Percentiles rank a stretch among this genome's conserved stretches.
phyloP scores from a whole-genome alignment of 1,139 yeast genomes.

The Lodderomyces pseudojiufengensis region DNA sequence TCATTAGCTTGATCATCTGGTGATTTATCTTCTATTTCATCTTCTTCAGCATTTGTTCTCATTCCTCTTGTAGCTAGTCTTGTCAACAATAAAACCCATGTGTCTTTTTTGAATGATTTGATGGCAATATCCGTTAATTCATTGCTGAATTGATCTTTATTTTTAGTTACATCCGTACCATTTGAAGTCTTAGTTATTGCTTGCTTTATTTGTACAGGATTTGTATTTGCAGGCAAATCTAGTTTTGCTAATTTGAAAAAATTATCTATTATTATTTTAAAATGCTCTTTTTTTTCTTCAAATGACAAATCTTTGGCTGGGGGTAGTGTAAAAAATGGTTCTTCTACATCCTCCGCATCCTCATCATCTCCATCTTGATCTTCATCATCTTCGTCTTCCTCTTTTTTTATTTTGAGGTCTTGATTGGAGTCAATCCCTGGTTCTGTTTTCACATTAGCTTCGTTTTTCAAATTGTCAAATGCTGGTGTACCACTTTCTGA shows the following conservation, averaged over 20 bases:
- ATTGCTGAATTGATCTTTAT: conserved; percentile 17
- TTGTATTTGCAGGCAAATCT: neutral
- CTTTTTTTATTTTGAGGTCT: conserved; percentile 9
- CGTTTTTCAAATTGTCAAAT: conserved; percentile 4
- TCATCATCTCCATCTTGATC: conserved; percentile 27
- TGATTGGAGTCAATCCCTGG: too few relatives aligned
- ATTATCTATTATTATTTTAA: conserved; percentile 49
- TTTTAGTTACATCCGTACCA: conserved; percentile 14
- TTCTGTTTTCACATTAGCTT: conserved; percentile 4
- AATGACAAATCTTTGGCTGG: conserved; percentile 49
- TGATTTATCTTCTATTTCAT: conserved; percentile 19
- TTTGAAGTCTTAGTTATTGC: too few relatives aligned
- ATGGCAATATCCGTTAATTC: conserved; percentile 55
- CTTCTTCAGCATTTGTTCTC: conserved; percentile 23
- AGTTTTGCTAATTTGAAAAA: conserved; percentile 47
- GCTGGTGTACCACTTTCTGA: neutral
- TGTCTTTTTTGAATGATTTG: conserved; percentile 61
- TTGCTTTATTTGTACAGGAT: neutral
- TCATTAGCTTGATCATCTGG: conserved; percentile 22
- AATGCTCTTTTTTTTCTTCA: conserved; percentile 51
- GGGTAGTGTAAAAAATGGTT: conserved; percentile 53
- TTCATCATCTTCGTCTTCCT: conserved; percentile 7
- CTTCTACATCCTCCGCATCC: conserved; percentile 34
- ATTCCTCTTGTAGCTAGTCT: conserved; percentile 82
- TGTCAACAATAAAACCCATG: conserved; percentile 75